These are phyloP conservation scores for Wickerhamia fluorescens DNA, from an alignment of 805 yeast genomes.

Conservation along the genomic window DNA sequence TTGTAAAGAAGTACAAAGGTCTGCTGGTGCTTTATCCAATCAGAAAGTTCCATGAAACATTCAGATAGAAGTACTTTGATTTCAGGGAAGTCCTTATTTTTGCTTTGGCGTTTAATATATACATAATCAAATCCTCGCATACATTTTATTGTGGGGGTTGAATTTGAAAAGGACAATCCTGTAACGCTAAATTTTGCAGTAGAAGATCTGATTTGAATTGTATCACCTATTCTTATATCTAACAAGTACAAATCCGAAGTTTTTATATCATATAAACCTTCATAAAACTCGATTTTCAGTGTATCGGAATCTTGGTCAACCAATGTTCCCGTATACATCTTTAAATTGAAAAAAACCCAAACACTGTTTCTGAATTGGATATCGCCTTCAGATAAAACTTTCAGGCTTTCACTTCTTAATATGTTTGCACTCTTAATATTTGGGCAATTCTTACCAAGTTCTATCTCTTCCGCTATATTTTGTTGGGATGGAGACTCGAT, in stretches of 20 bases:
- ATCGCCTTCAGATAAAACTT: conserved; percentile 1
- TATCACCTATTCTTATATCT: conserved; percentile 54
- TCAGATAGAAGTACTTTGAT: conserved; percentile 20
- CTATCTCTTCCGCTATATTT: too few relatives aligned
- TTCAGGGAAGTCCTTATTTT: conserved; percentile 7
- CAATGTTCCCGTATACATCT: conserved; percentile 45
- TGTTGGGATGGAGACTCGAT: conserved; percentile 12
- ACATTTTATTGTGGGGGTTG: conserved; percentile 35
- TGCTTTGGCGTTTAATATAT: conserved; percentile 20
- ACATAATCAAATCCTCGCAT: conserved; percentile 56
- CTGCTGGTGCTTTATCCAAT: conserved; percentile 34
- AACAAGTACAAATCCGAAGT: conserved; percentile 36
- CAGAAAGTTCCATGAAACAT: conserved; percentile 32
- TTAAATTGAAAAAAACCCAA: conserved; percentile 47
- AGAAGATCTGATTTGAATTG: conserved; percentile 28
- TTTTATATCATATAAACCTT: conserved; percentile 27
- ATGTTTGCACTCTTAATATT: not conserved
- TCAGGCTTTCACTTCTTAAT: conserved; percentile 7
- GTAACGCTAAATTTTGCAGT: conserved; percentile 33
- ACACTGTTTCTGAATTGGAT: conserved; percentile 28
- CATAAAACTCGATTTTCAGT: conserved; percentile 34
- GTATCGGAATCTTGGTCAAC: conserved; percentile 17
- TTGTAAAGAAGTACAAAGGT: conserved; percentile 16
- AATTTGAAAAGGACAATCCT: conserved; percentile 28
- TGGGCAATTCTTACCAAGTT: too few relatives aligned